Percentiles rank a stretch among this genome's conserved stretches.
Conservation (phyloP, 768 basidiomycete genomes). For the Phanerochaete sordida region DNA sequence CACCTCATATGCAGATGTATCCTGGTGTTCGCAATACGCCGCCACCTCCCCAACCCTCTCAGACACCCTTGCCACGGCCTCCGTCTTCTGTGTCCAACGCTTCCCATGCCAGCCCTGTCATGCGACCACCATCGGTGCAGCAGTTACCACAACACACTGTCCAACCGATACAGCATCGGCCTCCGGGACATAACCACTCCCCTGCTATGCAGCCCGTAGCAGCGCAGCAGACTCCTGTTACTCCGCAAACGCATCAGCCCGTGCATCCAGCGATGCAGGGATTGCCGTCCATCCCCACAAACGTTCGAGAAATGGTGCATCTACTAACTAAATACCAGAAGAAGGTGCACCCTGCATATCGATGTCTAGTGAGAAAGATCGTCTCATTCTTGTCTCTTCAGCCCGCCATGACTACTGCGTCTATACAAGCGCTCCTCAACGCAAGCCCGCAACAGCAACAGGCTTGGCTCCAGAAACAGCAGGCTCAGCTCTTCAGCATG, state of each 20-base stretch:
- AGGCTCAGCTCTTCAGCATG: constrained; percentile 10
- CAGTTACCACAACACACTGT: neutral
- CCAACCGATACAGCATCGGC: neutral
- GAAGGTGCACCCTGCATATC: neutral
- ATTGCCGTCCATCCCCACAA: neutral
- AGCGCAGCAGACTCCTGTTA: neutral
- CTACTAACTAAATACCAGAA: neutral
- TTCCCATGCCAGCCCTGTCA: neutral
- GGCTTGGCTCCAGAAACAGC: constrained; percentile 16
- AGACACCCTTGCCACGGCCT: constrained; percentile 8
- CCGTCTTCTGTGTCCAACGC: neutral
- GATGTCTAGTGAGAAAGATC: no score
- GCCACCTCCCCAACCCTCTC: constrained; percentile 12
- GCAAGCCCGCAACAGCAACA: constrained; percentile 7
- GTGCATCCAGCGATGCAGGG: constrained; percentile 12
- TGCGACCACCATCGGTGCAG: neutral
- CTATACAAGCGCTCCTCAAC: neutral
- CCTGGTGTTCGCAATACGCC: constrained; percentile 10
- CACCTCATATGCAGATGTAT: constrained; percentile 20
- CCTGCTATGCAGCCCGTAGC: neutral
- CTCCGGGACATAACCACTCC: neutral
- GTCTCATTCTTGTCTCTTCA: no score
- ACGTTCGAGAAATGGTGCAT: neutral
- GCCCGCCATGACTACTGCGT: neutral
- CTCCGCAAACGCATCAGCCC: neutral